Percentiles rank a stretch among this genome's conserved stretches.
phyloP scores from a whole-genome alignment of 805 yeast species.

The Saccharomyces eubayanus region DNA sequence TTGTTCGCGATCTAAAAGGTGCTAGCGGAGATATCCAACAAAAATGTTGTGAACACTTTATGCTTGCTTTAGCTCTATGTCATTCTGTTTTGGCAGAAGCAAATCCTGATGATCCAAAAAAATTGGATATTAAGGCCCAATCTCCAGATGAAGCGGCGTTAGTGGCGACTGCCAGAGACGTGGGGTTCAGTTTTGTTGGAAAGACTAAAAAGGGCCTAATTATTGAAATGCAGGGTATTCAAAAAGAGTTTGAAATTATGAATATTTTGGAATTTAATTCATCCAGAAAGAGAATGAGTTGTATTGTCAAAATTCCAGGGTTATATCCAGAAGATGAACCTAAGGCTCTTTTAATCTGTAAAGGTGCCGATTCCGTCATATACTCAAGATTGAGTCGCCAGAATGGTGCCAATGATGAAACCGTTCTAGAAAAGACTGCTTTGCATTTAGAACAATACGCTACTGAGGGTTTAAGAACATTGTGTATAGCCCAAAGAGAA shows the following conservation, averaged over 20 bases:
- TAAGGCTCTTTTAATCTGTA: slow-evolving; percentile 61
- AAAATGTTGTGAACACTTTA: slow-evolving; percentile 59
- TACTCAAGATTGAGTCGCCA: slow-evolving; percentile 50
- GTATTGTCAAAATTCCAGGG: slow-evolving; percentile 61
- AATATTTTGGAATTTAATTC: slow-evolving; percentile 73
- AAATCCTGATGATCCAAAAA: slow-evolving; percentile 51
- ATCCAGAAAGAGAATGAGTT: slow-evolving; percentile 83
- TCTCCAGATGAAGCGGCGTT: slow-evolving; percentile 85
- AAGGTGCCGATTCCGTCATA: slow-evolving; percentile 80
- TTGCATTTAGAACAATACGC: slow-evolving; percentile 70
- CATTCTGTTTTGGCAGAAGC: slow-evolving; percentile 70
- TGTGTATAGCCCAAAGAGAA: slow-evolving; percentile 70
- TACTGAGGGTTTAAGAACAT: slow-evolving; percentile 73
- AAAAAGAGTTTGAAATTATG: slow-evolving; percentile 61
- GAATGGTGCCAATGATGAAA: slow-evolving; percentile 34
- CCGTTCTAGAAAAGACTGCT: slow-evolving; percentile 55
- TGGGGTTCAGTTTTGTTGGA: slow-evolving; percentile 60
- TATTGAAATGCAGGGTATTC: slow-evolving; percentile 60
- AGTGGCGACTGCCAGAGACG: slow-evolving; percentile 71
- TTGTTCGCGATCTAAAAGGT: slow-evolving; percentile 54
- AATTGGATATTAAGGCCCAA: slow-evolving; percentile 58
- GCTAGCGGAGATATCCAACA: slow-evolving; percentile 39
- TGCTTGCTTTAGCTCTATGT: slow-evolving; percentile 68
- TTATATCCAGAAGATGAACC: slow-evolving; percentile 39
- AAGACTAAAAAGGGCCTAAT: slow-evolving; percentile 62